Evolutionary conservation across 495 filamentous ascomycete species (phyloP), one percentile per base, ranked within the genome.

Genomic region (Penicillium coprophilum): DNA sequence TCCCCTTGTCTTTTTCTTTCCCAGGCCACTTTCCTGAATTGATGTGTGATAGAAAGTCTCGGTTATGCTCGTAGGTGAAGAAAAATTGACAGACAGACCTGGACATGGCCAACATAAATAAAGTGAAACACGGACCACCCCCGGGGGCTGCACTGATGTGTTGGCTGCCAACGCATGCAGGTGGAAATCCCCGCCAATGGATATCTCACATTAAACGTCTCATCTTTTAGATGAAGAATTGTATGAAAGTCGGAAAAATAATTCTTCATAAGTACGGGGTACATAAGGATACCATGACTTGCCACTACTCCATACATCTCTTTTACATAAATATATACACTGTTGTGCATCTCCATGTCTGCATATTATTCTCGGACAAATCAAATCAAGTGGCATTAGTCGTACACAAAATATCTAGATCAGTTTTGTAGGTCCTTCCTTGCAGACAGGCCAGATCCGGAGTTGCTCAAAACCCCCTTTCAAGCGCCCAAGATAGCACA

Each of bases 351-450:
- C 34, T 4, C 5, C n/a, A 38, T 20, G 15, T 13, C 15, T 28
- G 23, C 17, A 38, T 24, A 28, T 32, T 31, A 31, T 54, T 46
- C 39, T 46, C 39, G 11, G 24, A 39, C 21, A 46, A 43, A 36
- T 24, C 20, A 51, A 51, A 34, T 50, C 30, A 51, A 51, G 30
- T 57, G 55, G 46, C 47, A 57, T 57, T 57, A 57, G 30, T 57
- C 55, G 55, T 57, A 57, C 55, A 57, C 46, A 57, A 57, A 56
- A 34, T 50, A 50, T 56, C 54, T 50, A 56, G 46, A 56, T 50
- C 54, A 40, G 54, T 56, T 56, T 56, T 50, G 45, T 34, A 31
- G 34, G 49, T 9, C 49, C 47, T 38, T 49, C 31, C 34, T 51
- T 51, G 49, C 49, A 51, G 49, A 51, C 49, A 41, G 36, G 51